Evolutionary conservation across 140 eudicot species (phyloP), one percentile per base, ranked within the genome.

Genomic region (Eryngium alpinum): DNA sequence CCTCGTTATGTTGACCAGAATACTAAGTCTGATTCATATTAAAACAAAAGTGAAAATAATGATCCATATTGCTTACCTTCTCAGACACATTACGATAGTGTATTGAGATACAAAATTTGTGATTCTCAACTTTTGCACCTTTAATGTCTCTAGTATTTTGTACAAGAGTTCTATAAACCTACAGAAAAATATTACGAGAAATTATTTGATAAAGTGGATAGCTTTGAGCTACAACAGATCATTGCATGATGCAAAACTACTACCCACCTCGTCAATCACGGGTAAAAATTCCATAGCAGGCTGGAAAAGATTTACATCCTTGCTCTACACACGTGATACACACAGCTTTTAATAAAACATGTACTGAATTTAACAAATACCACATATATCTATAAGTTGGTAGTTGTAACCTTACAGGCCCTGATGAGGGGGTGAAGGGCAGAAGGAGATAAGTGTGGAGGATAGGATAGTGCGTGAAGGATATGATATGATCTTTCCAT

Each of bases 41-140:
- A 29, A 5, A 69, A 44, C 28, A 69, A 22, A 67, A 69, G 1
- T 15, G 74, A 17, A 28, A 17, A 19, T 5, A 67, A 13, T 15
- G 6, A 32, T 62, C 14, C 59, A 24, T 22, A 86, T 84, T 69
- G 0, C 4, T 18, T n/a, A 94, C 99, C 85, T 95, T 91, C 89
- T 95, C 98, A 62, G 90, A 95, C 82, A 95, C 99, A 25, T 92
- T 92, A 84, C 99, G 97, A 74, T 95, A 95, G 88, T 95, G 99
- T 85, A 95, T 92, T 77, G 99, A 92, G 82, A 89, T 85, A 84
- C 97, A 95, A 88, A 95, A 95, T 62, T 91, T 95, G 85, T 92
- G 92, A 81, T 95, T 91, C 88, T 95, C 99, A 16, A 95, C 97
- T 85, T 90, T 92, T 76, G 96, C 88, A 53, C 99, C 99, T 65